Evolutionary conservation across 176 grass and related monocot genomes (phyloP), one percentile per base, ranked within the genome.

Genomic region (Zoysia pacifica): DNA sequence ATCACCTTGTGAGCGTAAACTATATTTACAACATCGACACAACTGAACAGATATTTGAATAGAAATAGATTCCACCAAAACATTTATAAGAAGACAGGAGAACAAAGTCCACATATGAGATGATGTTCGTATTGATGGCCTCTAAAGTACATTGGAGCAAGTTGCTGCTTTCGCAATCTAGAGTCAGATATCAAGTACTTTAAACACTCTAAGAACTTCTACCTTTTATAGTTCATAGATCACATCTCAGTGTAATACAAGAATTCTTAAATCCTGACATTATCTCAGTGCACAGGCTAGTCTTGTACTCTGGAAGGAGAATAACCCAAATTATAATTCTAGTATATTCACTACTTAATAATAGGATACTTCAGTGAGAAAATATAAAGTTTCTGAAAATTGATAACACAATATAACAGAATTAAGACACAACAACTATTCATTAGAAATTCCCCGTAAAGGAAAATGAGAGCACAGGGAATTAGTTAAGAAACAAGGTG

Each of bases 301-400:
- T 28, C 14, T 75, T 4, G 39, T 39, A 73, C 19, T 52, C 47
- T 20, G 28, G 19, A 83, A 75, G 20, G 50, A 40, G 67, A 83
- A 76, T 58, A 48, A 59, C 52, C 10, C 19, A 15, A 58, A 59
- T 15, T 65, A 49, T 48, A 16, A 14, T 16, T 48, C 38, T 46
- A 49, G 59, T 73, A 15, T 1, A 4, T 40, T 73, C 46, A 44
- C 7, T 35, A 48, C 47, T 63, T 8, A 15, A 3, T 6, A 61
- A 5, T 72, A 48, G 19, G 14, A 1, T 68, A 35, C 4, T 73
- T 41, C 15, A 42, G 50, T 10, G 4, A 73, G 47, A 66, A 67
- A 66, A 18, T 19, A 56, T 28, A 28, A 37, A 9, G n/a, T 1
- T 15, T 44, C 8, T 2, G 37, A 56, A 39, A 47, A 60, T 55